Conservation (phyloP, 495 filamentous ascomycete genomes). For the Choiromyces venosus region DNA sequence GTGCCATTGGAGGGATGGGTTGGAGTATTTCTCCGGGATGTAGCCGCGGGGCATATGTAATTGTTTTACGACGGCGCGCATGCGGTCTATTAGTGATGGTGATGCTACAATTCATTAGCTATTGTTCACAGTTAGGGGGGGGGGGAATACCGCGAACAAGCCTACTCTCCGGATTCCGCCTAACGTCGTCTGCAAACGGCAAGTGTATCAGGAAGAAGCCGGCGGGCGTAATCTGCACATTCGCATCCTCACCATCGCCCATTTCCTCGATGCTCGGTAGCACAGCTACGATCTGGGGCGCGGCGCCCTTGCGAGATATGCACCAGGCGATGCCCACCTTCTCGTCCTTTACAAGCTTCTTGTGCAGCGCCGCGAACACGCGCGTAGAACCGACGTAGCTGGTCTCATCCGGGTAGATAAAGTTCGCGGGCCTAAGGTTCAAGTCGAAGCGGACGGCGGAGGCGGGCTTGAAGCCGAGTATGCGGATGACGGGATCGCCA, state of each 20-base stretch:
- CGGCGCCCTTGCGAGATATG: constrained; percentile 70
- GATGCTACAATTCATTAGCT: background rate
- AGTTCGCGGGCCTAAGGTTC: constrained; percentile 73
- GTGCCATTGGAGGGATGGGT: constrained; percentile 95
- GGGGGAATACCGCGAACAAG: constrained; percentile 44
- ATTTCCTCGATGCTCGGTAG: constrained; percentile 64
- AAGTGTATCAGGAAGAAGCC: constrained; percentile 86
- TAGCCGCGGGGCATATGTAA: constrained; percentile 89
- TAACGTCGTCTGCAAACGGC: constrained; percentile 86
- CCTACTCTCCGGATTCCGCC: constrained; percentile 56
- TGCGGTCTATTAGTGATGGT: constrained; percentile 69
- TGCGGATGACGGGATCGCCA: constrained; percentile 72
- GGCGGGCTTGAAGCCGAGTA: constrained; percentile 89
- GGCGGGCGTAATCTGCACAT: constrained; percentile 65
- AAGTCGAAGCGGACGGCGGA: constrained; percentile 76
- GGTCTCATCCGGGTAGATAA: constrained; percentile 92
- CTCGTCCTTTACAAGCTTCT: constrained; percentile 69
- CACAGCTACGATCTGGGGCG: constrained; percentile 73
- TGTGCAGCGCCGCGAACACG: constrained; percentile 84
- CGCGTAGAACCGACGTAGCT: constrained; percentile 84
- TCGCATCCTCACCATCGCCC: constrained; percentile 59
- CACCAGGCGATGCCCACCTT: constrained; percentile 88
- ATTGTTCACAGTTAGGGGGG: background rate
- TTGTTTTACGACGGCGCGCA: constrained; percentile 76
- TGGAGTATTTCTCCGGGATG: constrained; percentile 81